Base-by-base conservation (phyloP, 148 eudicot genomes). In the Rhododendron ovatum region DNA sequence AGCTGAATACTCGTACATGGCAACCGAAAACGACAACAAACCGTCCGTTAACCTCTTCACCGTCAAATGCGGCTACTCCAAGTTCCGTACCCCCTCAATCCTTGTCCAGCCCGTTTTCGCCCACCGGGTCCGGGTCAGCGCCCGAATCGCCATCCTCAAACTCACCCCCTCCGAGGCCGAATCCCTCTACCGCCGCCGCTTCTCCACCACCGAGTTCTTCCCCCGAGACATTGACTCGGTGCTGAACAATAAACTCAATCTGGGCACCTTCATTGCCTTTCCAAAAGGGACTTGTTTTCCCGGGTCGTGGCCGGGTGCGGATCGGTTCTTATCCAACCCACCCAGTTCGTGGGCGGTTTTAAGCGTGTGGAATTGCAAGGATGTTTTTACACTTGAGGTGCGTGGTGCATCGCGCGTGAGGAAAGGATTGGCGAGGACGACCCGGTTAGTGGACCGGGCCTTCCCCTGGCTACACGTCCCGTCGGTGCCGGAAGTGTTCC, bases 81-180 rank as follows among this genome's bases (percentile, higher is more conserved):
- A 94, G 87, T 97, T 97, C 90, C 95, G 99, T 2, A 95, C 95
- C 2, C 99, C 99, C 0, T 92, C 98, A 0, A 90, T 97, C 82
- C 86, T 97, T 3, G 98, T 97, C 89, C 96, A 93, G 57, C 99
- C 99, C 39, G 98, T 97, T 0, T 95, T 92, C 77, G 99, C 94
- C 59, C 99, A 97, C 86, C 93, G 92, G 17, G 87, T 87, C 85
- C 87, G 86, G 65, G 50, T 91, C 67, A 74, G 91, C 0, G 67
- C 57, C 17, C 90, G 89, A 78, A 89, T 91, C 51, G 59, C 86
- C 61, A 81, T 95, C 84, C 67, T 94, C 55, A 88, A 88, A 37
- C 95, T 97, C 83, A 51, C 86, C 7, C 89, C 95, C 0, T 51
- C 89, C 8, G 98, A 97, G 45, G 96, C 99, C 1, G 98, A 93